Evolutionary conservation across 2,329 filamentous ascomycete species (phyloP), one percentile per base, ranked within the genome.

Genomic region (Sarocladiaceae sp.): DNA sequence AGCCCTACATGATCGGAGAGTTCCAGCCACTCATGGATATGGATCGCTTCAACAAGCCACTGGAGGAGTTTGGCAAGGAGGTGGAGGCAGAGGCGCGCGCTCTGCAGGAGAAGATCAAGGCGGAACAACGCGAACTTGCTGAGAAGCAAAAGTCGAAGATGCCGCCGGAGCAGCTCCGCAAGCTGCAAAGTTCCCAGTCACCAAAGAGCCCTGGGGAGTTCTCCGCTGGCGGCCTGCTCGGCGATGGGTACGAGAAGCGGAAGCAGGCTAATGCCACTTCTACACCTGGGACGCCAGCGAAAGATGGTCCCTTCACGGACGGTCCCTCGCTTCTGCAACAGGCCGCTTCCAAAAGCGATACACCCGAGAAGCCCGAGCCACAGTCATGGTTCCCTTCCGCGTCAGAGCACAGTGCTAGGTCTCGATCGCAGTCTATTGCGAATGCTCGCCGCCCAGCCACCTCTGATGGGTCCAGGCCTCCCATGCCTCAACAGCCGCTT

Each of bases 1-100:
- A 60, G 53, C 77, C 66, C 45, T 85, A 72, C 70, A 79, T 66
- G 54, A 82, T 86, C 43, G 83, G 83, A 4, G 73, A 77, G 2
- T 85, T 85, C 60, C 72, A 79, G 51, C 83, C 86, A 1, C 63
- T 89, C 3, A 61, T 89, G 7, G 80, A 88, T 48, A 64, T 81
- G 55, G 68, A 74, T 31, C 69, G 73, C 6, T 79, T 83, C 52
- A 71, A 77, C 47, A 72, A 73, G 54, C 67, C 70, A 7, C 48
- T 73, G 1, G 72, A 73, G 11, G 67, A 74, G 12, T 72, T 71
- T 43, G 69, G 69, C 13, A 73, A 72, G 42, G 64, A 72, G 46
- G 61, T 67, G 45, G 53, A 62, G 13, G 55, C 59, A 1, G 47
- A 59, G 6, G 18, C 45, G 23, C 37, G 49, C 7, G 33, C 47